Evolutionary conservation across 352 stramenopile genomes (phyloP), one percentile per base, ranked within the genome.

Genomic region (Globisporangium barbulae): DNA sequence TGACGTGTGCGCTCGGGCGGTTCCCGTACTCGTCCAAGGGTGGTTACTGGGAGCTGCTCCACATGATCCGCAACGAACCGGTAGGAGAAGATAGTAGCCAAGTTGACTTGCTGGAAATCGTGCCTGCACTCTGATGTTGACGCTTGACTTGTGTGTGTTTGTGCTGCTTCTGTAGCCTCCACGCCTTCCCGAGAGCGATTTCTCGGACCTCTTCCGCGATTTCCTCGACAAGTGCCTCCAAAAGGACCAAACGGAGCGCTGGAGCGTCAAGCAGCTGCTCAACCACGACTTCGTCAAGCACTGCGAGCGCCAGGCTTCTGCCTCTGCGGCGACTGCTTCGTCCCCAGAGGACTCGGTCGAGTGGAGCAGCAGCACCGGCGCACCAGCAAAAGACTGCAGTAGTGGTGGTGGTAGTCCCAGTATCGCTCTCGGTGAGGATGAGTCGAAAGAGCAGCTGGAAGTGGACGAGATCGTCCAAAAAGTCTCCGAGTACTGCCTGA

Each of bases 41-140:
- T n/a, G 91, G 83, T 5, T 97, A 97, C 68, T 98, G 91, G 89
- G 83, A 92, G 55, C 69, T 98, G 15, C 76, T 98, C 4, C 83
- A 95, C 70, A 93, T 90, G 75, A 93, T 95, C 42, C 84, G 86
- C 64, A 95, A 95, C 53, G 83, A 93, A 56, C 72, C 79, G 52
- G 83, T 92, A 68, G 17, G 78, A 50, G 15, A 49, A 17, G 47
- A 30, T 13, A 15, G 5, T 15, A n/a, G 41, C 10, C 37, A 3
- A 5, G 5, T 47, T 21, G 3, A n/a, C 41, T 21, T 10, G 22
- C 48, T n/a, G 22, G 10, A 8, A 13, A 3, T 8, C 42, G 1
- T 21, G 10, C 12, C 35, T 30, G 44, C 25, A 5, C 35, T 28
- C 25, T 69, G 6, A 58, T 31, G 41, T 41, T 5, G 17, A n/a